Evolutionary conservation across 768 basidiomycete species (phyloP).

Genomic region (Hebeloma cylindrosporum): DNA sequence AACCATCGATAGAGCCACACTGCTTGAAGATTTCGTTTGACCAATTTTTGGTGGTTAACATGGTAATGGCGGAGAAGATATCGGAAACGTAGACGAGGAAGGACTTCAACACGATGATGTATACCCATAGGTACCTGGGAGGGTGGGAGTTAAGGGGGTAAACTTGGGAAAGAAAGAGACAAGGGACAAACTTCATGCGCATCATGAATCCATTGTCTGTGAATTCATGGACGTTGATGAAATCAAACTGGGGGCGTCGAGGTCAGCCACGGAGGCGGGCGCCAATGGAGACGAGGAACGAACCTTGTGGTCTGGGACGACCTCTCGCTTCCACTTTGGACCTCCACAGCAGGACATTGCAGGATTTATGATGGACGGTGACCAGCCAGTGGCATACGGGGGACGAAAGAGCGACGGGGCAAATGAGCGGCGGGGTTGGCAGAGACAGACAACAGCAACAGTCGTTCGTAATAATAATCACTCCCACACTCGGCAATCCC

Average conservation of each 20-base stretch:
- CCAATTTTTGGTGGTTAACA: constrained; percentile 91
- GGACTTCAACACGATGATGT: constrained; percentile 90
- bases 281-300: constrained; percentile 15
- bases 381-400: constrained; percentile 57
- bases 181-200: constrained; percentile 70
- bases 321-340: constrained; percentile 94
- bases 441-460: constrained; percentile 17
- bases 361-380: constrained; percentile 27
- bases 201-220: constrained; percentile 83
- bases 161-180: background rate
- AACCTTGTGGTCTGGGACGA: constrained; percentile 97
- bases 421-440: constrained; percentile 12
- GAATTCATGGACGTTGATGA: constrained; percentile 92
- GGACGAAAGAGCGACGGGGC: constrained; percentile 14
- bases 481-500: constrained; percentile 40
- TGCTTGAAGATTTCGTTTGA: constrained; percentile 86
- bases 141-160: constrained; percentile 1
- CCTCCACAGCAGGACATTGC: constrained; percentile 47
- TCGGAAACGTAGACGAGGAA: constrained; percentile 97
- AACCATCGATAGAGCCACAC: constrained; percentile 62
- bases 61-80: constrained; percentile 96
- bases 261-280: constrained; percentile 23
- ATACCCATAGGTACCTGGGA: constrained; percentile 86
- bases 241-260: constrained; percentile 82
- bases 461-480: constrained; percentile 23